phyloP scores from a whole-genome alignment of 345 rosid genomes.

The Lumnitzera racemosa region DNA sequence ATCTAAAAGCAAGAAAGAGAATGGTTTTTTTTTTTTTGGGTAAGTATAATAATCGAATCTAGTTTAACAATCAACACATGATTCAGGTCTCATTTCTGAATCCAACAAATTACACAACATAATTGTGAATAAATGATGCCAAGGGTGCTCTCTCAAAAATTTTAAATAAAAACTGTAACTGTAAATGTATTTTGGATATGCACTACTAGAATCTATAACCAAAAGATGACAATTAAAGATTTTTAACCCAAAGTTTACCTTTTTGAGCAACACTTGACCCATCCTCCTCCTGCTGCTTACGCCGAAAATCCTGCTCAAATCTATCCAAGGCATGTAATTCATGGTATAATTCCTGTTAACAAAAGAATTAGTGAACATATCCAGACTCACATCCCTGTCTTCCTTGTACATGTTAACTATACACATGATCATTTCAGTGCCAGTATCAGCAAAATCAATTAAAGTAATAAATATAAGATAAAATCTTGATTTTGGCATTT shows the following conservation, averaged over 20 bases:
- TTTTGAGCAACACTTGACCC: constrained; percentile 60
- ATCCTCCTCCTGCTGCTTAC: constrained; percentile 91
- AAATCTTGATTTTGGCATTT: no score
- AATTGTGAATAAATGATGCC: no score
- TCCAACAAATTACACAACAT: no score
- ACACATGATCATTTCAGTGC: not conserved
- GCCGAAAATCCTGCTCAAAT: constrained; percentile 96
- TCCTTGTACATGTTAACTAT: no score
- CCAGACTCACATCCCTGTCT: not conserved
- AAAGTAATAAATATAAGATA: not conserved
- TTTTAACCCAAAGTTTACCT: constrained; percentile 32
- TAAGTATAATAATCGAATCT: no score
- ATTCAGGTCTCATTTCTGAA: no score
- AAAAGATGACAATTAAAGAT: no score
- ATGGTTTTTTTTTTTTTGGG: no score
- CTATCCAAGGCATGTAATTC: constrained; percentile 95
- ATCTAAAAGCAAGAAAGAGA: no score
- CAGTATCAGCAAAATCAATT: not conserved
- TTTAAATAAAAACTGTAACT: no score
- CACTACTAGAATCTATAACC: not conserved
- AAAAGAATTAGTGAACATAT: not conserved
- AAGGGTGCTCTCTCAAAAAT: no score
- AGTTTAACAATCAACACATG: no score
- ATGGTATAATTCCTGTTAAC: constrained; percentile 82
- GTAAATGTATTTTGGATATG: constrained; percentile 1